These are phyloP conservation scores for Massarina eburnea DNA, from an alignment of 2,329 filamentous ascomycete genomes.

Conservation along the genomic window DNA sequence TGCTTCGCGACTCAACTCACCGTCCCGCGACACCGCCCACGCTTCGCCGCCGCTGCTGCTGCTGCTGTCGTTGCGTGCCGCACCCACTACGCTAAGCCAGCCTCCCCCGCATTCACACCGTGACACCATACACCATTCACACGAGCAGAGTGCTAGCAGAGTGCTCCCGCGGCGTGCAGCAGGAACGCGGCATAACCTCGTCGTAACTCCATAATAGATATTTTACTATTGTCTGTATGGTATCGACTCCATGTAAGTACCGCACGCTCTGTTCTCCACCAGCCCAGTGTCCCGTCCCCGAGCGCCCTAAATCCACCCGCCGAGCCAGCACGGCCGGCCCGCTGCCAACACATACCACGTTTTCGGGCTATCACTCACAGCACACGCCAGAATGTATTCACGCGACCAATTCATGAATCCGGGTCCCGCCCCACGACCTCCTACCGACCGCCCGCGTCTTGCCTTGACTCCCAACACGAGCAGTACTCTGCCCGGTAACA, in stretches of 20 bases:
- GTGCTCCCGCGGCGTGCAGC: too few species aligned
- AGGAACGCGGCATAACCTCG: slow-evolving; percentile 10
- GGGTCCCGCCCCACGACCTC: slow-evolving; percentile 88
- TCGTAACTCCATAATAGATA: slow-evolving; percentile 12
- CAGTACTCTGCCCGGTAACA: slow-evolving; percentile 70
- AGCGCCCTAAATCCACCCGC: background rate
- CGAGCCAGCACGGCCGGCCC: background rate
- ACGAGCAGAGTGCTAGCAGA: slow-evolving; percentile 10
- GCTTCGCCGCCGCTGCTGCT: slow-evolving; percentile 1
- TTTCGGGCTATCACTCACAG: background rate
- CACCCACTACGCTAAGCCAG: slow-evolving; percentile 9
- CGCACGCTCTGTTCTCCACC: background rate
- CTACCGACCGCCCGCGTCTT: slow-evolving; percentile 78
- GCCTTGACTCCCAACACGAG: slow-evolving; percentile 73
- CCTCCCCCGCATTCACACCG: slow-evolving; percentile 36
- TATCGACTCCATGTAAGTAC: slow-evolving; percentile 28
- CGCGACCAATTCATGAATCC: slow-evolving; percentile 89
- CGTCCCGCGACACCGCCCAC: too few species aligned
- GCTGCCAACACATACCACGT: background rate
- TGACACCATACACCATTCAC: too few species aligned
- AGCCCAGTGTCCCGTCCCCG: slow-evolving; percentile 5
- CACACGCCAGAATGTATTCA: slow-evolving; percentile 57
- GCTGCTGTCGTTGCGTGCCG: slow-evolving; percentile 12
- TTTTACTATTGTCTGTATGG: slow-evolving; percentile 19
- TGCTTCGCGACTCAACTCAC: too few species aligned